phyloP scores from a whole-genome alignment of 2,329 filamentous ascomycete genomes.

The Cryphonectria carpinicola region DNA sequence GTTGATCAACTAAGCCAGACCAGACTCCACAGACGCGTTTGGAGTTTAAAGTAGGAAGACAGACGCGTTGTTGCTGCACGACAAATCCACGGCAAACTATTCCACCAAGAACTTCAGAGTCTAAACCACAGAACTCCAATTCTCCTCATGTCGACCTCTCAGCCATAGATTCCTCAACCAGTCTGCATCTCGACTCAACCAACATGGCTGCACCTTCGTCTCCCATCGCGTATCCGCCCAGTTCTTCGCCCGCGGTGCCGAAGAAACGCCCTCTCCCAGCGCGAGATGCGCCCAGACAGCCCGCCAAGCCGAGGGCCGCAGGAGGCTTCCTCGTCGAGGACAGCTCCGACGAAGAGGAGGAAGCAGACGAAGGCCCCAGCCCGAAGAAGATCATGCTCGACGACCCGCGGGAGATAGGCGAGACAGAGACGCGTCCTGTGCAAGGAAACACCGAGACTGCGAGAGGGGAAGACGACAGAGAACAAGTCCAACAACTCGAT shows the following conservation, averaged over 20 bases:
- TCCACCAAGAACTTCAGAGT: neutral
- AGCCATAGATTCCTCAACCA: neutral
- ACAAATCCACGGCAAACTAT: neutral
- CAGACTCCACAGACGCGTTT: conserved; percentile 22
- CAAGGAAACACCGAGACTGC: neutral
- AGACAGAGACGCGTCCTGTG: conserved; percentile 23
- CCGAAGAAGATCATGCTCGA: conserved; percentile 50
- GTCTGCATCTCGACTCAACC: neutral
- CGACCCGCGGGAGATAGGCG: conserved; percentile 33
- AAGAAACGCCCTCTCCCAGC: conserved; percentile 44
- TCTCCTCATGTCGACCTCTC: neutral
- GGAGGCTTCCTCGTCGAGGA: conserved; percentile 51
- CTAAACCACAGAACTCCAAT: neutral
- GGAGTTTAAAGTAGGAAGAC: conserved; percentile 21
- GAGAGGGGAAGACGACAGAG: neutral
- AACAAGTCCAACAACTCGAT: neutral
- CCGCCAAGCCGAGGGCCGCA: conserved; percentile 41
- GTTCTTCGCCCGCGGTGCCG: conserved; percentile 36
- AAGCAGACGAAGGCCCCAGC: conserved; percentile 41
- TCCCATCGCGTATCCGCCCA: conserved; percentile 35
- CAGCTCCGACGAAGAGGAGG: conserved; percentile 45
- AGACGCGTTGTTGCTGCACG: conserved; percentile 25
- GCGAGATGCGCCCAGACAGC: conserved; percentile 36
- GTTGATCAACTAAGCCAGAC: conserved; percentile 3
- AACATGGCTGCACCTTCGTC: conserved; percentile 35